These are phyloP conservation scores for Wickerhamiella allomyrinae DNA, from an alignment of 805 yeast genomes.

Conservation along the genomic window DNA sequence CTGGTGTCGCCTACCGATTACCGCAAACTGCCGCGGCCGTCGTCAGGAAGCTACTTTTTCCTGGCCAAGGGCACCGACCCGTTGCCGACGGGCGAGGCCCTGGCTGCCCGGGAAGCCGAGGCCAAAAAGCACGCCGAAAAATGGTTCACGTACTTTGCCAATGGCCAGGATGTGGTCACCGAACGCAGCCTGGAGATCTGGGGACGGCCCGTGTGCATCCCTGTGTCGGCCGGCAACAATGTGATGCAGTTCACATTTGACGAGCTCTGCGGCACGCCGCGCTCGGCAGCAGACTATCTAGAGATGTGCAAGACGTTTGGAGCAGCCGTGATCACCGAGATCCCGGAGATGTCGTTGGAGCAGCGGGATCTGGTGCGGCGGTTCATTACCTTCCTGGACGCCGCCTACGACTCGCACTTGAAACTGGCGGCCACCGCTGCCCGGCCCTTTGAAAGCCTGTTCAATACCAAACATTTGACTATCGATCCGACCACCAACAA, in stretches of 20 bases:
- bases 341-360: slow-evolving; percentile 67
- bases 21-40: slow-evolving; percentile 73
- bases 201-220: slow-evolving; percentile 76
- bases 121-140: slow-evolving; percentile 48
- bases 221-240: slow-evolving; percentile 55
- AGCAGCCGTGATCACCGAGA: slow-evolving; percentile 79
- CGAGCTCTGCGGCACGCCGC: slow-evolving; percentile 71
- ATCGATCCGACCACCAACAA: slow-evolving; percentile 24
- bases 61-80: slow-evolving; percentile 20
- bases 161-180: slow-evolving; percentile 28
- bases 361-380: slow-evolving; percentile 77
- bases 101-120: slow-evolving; percentile 36
- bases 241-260: slow-evolving; percentile 86
- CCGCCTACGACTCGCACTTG: slow-evolving; percentile 85
- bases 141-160: slow-evolving; percentile 75
- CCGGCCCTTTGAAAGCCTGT: slow-evolving; percentile 68
- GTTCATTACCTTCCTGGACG: slow-evolving; percentile 88
- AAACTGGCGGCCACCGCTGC: slow-evolving; percentile 81
- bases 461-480: slow-evolving; percentile 53
- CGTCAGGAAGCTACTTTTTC: slow-evolving; percentile 60
- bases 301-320: slow-evolving; percentile 63
- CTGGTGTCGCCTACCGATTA: slow-evolving; percentile 89
- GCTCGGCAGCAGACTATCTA: slow-evolving; percentile 90
- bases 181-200: slow-evolving; percentile 42
- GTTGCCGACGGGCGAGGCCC: slow-evolving; percentile 33